Base-by-base conservation (phyloP, 805 yeast species). In the Yarrowia bubula region DNA sequence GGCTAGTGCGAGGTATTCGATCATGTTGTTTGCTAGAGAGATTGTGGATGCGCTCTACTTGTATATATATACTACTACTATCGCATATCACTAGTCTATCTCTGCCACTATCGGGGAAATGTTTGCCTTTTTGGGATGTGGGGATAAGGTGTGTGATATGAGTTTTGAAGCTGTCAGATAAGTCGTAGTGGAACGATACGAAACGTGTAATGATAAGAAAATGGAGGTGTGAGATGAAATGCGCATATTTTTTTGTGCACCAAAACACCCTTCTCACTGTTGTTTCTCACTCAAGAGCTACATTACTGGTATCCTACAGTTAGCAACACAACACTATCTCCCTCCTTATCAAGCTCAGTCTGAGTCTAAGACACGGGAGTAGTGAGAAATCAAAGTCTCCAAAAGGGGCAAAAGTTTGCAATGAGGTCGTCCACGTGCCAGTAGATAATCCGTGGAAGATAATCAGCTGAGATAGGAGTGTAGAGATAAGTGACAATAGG, bases 111-210 rank as follows among this genome's bases (percentile, higher is more conserved):
- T 51, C 65, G 15, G 35, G 58, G 58, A 38, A 51, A 51, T 51
- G 58, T 51, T 51, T 51, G 58, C 58, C 58, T 18, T 51, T 51
- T 51, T 51, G 43, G 58, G 58, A 51, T 51, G 58, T 51, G 58
- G 58, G 58, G 58, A 51, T 51, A 51, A 38, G 58, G 58, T 38
- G 58, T 48, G 41, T 48, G 55, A 33, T 48, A 48, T 47, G 50
- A 13, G 14, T 14, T 15, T 47, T 4, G 35, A 44, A 13, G 22
- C 17, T 28, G 51, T 10, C 28, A 47, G 51, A 47, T 47, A n/a
- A n/a, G n/a, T n/a, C n/a, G n/a, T n/a, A n/a, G n/a, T n/a, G n/a
- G n/a, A n/a, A n/a, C n/a, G n/a, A n/a, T n/a, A n/a, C n/a, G n/a
- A n/a, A n/a, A n/a, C n/a, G n/a, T n/a, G n/a, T n/a, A n/a, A n/a